Evolutionary conservation across 2,329 filamentous ascomycete genomes (phyloP).

Genomic region (Alternaria tenuissima): DNA sequence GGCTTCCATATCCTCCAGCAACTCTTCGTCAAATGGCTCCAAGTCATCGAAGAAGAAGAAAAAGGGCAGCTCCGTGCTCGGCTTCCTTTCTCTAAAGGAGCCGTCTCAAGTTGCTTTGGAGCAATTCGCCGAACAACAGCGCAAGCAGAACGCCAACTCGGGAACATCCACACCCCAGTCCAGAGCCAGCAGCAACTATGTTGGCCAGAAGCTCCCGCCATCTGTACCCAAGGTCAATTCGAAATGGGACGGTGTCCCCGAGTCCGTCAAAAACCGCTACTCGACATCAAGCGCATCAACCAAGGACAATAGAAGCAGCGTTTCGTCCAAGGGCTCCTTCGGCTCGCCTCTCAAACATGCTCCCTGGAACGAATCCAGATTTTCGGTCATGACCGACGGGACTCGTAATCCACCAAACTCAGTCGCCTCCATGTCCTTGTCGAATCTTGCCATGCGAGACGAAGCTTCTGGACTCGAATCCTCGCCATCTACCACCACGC

Average conservation of each 20-base stretch:
- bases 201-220: slow-evolving; percentile 56
- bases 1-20: slow-evolving; percentile 41
- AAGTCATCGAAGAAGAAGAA: slow-evolving; percentile 43
- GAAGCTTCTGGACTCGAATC: slow-evolving; percentile 12
- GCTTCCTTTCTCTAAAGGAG: slow-evolving; percentile 59
- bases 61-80: slow-evolving; percentile 51
- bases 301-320: slow-evolving; percentile 29
- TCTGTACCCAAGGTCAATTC: slow-evolving; percentile 62
- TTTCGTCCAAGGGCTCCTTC: slow-evolving; percentile 25
- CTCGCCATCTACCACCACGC: slow-evolving; percentile 33
- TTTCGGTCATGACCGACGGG: slow-evolving; percentile 36
- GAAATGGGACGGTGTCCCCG: slow-evolving; percentile 63
- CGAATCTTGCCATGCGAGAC: slow-evolving; percentile 16
- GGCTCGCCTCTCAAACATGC: slow-evolving; percentile 16
- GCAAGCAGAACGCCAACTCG: slow-evolving; percentile 47
- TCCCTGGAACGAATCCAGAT: slow-evolving; percentile 26
- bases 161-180: slow-evolving; percentile 26
- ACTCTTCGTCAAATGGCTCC: slow-evolving; percentile 37
- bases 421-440: slow-evolving; percentile 31
- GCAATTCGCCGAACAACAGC: slow-evolving; percentile 56
- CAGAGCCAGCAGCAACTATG: slow-evolving; percentile 29
- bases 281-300: slow-evolving; percentile 21
- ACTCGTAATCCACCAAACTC: slow-evolving; percentile 44
- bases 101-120: slow-evolving; percentile 58
- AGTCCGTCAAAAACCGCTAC: slow-evolving; percentile 44